These are phyloP conservation scores for Enteropsectra breve DNA, from an alignment of 371 early-diverging fungal genomes.

Conservation along the genomic window DNA sequence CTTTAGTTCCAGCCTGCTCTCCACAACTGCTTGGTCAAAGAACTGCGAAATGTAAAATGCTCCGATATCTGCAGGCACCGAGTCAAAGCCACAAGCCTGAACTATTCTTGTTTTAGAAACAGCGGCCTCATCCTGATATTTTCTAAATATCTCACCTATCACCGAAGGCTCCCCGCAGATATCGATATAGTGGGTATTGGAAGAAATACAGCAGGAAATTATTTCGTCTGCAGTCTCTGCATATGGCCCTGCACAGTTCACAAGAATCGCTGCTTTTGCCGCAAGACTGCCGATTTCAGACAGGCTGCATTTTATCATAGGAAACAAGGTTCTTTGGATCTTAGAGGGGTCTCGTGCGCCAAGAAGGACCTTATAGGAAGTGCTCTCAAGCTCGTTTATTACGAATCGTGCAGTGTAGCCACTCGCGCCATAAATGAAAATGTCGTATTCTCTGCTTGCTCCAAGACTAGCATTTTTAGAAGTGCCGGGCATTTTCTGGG, in stretches of 20 bases:
- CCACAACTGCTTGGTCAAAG: conserved; percentile 38
- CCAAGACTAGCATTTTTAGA: too few species aligned
- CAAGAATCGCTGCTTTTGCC: conserved; percentile 65
- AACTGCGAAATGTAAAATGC: conserved; percentile 48
- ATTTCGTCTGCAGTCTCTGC: conserved; percentile 68
- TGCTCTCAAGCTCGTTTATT: conserved; percentile 64
- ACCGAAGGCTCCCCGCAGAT: conserved; percentile 74
- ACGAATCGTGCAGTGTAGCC: conserved; percentile 72
- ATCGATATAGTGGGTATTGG: conserved; percentile 75
- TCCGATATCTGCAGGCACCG: conserved; percentile 70
- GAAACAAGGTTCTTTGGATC: conserved; percentile 55
- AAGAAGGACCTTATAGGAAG: conserved; percentile 62
- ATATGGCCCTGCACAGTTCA: conserved; percentile 76
- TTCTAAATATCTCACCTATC: conserved; percentile 64
- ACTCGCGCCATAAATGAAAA: conserved; percentile 73
- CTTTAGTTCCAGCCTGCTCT: conserved; percentile 53
- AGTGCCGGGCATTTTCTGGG: too few species aligned
- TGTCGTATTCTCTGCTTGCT: conserved; percentile 62
- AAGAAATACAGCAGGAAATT: conserved; percentile 70
- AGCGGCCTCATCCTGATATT: conserved; percentile 65
- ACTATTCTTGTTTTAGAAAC: conserved; percentile 66
- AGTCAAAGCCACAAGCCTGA: conserved; percentile 78
- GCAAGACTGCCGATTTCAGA: conserved; percentile 63
- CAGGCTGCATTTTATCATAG: conserved; percentile 65
- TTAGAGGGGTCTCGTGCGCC: conserved; percentile 66